Evolutionary conservation across 2,329 filamentous ascomycete genomes (phyloP).

Genomic region (Fusarium zealandicum): DNA sequence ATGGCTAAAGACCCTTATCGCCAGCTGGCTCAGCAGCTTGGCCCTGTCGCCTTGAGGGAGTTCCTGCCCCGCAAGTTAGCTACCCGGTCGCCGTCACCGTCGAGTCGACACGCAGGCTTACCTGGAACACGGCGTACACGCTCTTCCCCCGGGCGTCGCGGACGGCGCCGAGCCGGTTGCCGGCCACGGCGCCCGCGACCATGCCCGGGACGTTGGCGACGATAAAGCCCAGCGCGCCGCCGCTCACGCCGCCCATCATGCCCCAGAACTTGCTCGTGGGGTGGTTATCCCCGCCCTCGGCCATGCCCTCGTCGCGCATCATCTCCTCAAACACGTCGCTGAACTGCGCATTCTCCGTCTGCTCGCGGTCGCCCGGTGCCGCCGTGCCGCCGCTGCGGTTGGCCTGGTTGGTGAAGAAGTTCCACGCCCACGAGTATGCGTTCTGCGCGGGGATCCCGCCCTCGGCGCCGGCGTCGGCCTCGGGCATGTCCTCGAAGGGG

Average conservation of each 20-base stretch:
- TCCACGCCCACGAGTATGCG: constrained; percentile 81
- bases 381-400: constrained; percentile 24
- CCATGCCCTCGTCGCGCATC: constrained; percentile 85
- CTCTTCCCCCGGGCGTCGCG: constrained; percentile 93
- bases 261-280: constrained; percentile 84
- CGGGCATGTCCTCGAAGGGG: constrained; percentile 53
- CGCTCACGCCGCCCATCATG: constrained; percentile 83
- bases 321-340: constrained; percentile 89
- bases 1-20: constrained; percentile 85
- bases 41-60: constrained; percentile 84
- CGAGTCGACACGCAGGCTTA: constrained; percentile 38
- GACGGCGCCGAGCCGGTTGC: constrained; percentile 88
- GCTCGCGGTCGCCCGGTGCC: constrained; percentile 53
- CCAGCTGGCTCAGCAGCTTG: constrained; percentile 81
- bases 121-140: constrained; percentile 87
- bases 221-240: constrained; percentile 92
- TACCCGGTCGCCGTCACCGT: neutral
- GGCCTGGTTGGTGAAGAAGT: constrained; percentile 58
- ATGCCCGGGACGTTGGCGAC: constrained; percentile 90
- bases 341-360: constrained; percentile 80
- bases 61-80: constrained; percentile 59
- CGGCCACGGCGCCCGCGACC: constrained; percentile 88
- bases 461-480: constrained; percentile 47
- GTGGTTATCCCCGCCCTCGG: constrained; percentile 67
- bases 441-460: constrained; percentile 49